phyloP scores from a whole-genome alignment of 2,329 filamentous ascomycete species.

The Xylariaceae sp. region DNA sequence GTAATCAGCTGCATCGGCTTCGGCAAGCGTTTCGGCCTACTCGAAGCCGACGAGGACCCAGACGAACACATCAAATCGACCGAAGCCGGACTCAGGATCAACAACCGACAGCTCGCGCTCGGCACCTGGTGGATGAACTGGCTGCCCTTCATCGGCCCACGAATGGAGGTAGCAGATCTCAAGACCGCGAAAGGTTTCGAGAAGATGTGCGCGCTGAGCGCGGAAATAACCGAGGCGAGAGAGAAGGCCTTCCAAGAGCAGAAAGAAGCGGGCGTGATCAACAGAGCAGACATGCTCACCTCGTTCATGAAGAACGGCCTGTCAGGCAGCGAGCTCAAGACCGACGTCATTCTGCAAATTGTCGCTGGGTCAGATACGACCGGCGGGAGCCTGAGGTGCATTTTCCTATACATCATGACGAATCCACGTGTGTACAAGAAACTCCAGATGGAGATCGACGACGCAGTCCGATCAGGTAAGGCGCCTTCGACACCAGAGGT shows the following conservation, averaged over 20 bases:
- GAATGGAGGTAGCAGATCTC: not conserved
- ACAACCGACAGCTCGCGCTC: constrained; percentile 31
- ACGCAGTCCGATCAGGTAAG: constrained; percentile 29
- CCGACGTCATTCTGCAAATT: constrained; percentile 35
- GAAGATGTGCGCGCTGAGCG: constrained; percentile 31
- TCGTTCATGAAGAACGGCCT: constrained; percentile 29
- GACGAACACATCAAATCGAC: constrained; percentile 32
- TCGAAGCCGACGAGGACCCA: constrained; percentile 42
- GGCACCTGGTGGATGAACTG: constrained; percentile 17
- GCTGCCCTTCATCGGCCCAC: constrained; percentile 7
- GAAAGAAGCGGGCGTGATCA: not conserved
- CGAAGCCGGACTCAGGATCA: constrained; percentile 20
- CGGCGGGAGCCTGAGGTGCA: constrained; percentile 44
- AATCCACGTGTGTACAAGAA: constrained; percentile 39
- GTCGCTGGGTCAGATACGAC: constrained; percentile 56
- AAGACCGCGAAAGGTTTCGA: constrained; percentile 31
- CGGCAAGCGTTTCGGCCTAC: constrained; percentile 46
- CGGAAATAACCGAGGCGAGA: constrained; percentile 19
- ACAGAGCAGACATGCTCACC: constrained; percentile 28
- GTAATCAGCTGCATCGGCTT: constrained; percentile 49
- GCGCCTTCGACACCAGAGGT: constrained; percentile 33
- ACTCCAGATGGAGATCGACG: constrained; percentile 38
- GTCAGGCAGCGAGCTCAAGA: constrained; percentile 22
- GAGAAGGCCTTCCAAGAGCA: constrained; percentile 22
- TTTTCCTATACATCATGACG: constrained; percentile 44